A percentile compares a stretch with the other conserved stretches of the same genome.
Evolutionary conservation across 257 asterid genomes (phyloP).

Genomic region (Primulina eburnea): DNA sequence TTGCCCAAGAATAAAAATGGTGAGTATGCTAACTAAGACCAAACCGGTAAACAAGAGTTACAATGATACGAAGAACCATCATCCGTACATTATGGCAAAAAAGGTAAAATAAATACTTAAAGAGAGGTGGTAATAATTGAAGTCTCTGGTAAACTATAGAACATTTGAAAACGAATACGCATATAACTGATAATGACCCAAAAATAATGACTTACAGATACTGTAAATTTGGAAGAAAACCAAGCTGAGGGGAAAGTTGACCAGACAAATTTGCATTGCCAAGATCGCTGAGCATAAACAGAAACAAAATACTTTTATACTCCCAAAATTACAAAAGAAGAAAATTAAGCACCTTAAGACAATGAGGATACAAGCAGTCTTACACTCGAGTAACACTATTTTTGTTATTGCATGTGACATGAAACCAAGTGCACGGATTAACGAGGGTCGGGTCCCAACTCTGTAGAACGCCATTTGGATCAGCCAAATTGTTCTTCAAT

Average conservation of each 20-base stretch:
- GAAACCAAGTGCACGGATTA: constrained; percentile 98
- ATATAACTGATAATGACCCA: constrained; percentile 1
- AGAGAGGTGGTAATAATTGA: background rate
- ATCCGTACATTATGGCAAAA: background rate
- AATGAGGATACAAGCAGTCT: constrained; percentile 28
- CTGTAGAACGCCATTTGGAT: constrained; percentile 89
- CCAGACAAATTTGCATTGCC: constrained; percentile 97
- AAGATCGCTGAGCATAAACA: constrained; percentile 63
- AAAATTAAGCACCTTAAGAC: constrained; percentile 13
- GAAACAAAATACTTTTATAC: constrained; percentile 14
- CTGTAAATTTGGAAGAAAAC: constrained; percentile 67
- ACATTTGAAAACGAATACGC: background rate
- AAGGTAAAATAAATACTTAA: background rate
- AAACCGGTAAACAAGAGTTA: background rate
- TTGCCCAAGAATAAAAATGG: background rate
- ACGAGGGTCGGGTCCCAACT: constrained; percentile 98
- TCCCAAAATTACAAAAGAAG: constrained; percentile 3
- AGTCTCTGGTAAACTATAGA: background rate
- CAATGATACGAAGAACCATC: background rate
- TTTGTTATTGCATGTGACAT: constrained; percentile 80
- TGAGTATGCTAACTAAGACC: background rate
- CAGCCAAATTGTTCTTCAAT: constrained; percentile 66
- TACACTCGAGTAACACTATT: constrained; percentile 91
- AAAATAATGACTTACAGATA: constrained; percentile 68
- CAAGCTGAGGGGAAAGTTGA: constrained; percentile 83